Evolutionary conservation across 768 basidiomycete genomes (phyloP).

Genomic region (Trichaptum fuscoviolaceum): DNA sequence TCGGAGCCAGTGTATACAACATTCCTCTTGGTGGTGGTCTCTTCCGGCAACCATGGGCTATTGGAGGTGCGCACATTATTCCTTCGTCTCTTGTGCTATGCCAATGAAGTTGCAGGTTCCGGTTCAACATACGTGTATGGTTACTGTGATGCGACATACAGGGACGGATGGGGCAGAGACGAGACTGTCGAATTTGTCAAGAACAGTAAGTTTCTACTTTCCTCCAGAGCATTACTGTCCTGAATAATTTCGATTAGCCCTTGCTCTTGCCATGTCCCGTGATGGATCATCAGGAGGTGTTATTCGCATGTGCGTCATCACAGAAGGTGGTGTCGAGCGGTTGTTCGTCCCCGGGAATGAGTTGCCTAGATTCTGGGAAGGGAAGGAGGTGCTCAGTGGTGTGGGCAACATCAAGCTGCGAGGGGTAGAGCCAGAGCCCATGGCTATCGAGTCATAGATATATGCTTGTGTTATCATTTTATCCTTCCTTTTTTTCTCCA

Average conservation of each 20-base stretch:
- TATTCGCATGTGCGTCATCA: conserved; percentile 96
- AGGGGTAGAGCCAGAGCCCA: conserved; percentile 29
- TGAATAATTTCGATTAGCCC: conserved; percentile 44
- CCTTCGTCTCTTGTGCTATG: neutral
- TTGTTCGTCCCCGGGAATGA: conserved; percentile 89
- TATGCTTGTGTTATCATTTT: conserved; percentile 8
- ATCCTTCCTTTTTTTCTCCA: neutral
- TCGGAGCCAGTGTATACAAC: conserved; percentile 91
- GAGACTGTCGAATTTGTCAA: conserved; percentile 92
- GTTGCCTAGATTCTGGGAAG: conserved; percentile 88
- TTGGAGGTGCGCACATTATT: conserved; percentile 63
- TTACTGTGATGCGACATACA: conserved; percentile 97
- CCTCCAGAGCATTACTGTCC: conserved; percentile 4
- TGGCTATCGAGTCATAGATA: conserved; percentile 37
- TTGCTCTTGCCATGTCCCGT: conserved; percentile 93
- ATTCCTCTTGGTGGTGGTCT: conserved; percentile 95
- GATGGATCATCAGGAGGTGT: conserved; percentile 98
- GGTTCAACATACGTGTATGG: conserved; percentile 98
- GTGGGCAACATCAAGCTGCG: conserved; percentile 16
- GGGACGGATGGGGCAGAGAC: conserved; percentile 86
- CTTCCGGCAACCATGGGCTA: conserved; percentile 98
- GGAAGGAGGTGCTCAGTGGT: conserved; percentile 59
- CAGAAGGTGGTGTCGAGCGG: conserved; percentile 85
- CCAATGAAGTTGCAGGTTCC: conserved; percentile 49
- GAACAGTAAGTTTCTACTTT: conserved; percentile 65